phyloP scores from a whole-genome alignment of 2,329 filamentous ascomycete species.

The Diaporthe velutina region DNA sequence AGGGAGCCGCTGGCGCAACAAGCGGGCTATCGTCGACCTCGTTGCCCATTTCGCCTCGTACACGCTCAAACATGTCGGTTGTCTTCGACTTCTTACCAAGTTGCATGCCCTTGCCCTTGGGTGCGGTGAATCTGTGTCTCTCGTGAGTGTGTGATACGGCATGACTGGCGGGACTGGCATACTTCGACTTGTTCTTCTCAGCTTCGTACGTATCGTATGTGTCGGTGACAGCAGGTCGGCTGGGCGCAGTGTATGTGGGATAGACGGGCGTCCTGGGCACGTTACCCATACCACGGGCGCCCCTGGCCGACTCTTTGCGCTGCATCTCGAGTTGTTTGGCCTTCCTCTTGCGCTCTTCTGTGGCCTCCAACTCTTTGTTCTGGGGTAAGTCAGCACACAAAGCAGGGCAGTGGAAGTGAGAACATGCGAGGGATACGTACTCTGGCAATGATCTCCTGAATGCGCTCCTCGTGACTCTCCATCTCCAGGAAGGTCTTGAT shows the following conservation, averaged over 20 bases:
- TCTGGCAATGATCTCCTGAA: conserved; percentile 96
- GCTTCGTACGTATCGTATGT: conserved; percentile 96
- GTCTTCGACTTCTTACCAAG: conserved; percentile 99
- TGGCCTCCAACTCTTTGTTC: conserved; percentile 99
- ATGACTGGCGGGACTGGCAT: conserved; percentile 48
- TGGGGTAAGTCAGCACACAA: conserved; percentile 52
- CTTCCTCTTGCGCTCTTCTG: conserved; percentile 97
- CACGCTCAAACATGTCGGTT: conserved; percentile 96
- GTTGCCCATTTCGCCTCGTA: conserved; percentile 89
- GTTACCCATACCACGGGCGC: conserved; percentile 65
- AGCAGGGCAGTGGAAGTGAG: background rate
- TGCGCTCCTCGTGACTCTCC: conserved; percentile 99
- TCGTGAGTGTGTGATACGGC: conserved; percentile 43
- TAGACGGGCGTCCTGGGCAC: conserved; percentile 84
- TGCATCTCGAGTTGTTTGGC: conserved; percentile 99
- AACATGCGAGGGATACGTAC: conserved; percentile 61
- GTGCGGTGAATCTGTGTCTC: conserved; percentile 66
- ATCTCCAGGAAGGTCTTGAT: conserved; percentile 99
- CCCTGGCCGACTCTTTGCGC: conserved; percentile 92
- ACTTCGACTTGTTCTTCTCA: conserved; percentile 97
- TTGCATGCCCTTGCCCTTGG: conserved; percentile 98
- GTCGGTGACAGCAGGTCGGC: conserved; percentile 79
- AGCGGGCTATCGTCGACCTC: conserved; percentile 85
- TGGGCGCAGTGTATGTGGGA: conserved; percentile 87
- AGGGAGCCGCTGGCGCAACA: conserved; percentile 66